These are phyloP conservation scores for Marasmius sp. DNA, from an alignment of 1,284 basidiomycete species.

Conservation along the genomic window DNA sequence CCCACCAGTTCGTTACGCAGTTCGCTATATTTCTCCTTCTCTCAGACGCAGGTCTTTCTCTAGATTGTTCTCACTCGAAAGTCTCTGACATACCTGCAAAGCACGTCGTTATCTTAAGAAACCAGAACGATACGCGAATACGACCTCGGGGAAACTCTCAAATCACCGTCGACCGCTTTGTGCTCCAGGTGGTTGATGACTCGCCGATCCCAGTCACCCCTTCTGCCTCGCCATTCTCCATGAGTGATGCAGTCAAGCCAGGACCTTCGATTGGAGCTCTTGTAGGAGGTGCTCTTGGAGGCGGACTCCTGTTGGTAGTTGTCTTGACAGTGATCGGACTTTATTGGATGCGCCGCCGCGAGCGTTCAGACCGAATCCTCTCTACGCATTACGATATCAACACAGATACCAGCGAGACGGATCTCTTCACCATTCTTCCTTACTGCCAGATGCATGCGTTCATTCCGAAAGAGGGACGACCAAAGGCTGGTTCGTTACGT, in stretches of 20 bases:
- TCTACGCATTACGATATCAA: not conserved
- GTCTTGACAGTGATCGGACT: not conserved
- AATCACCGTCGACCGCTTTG: conserved; percentile 27
- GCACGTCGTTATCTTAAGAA: not conserved
- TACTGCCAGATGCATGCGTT: too few species aligned
- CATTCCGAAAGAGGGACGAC: too few species aligned
- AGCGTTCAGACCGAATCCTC: not conserved
- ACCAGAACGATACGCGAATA: not conserved
- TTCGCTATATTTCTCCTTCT: not conserved
- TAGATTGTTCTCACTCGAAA: conserved; percentile 17
- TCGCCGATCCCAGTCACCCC: not conserved
- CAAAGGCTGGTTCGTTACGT: too few species aligned
- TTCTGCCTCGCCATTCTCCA: too few species aligned
- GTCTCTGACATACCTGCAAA: not conserved
- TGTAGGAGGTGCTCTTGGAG: conserved; percentile 5
- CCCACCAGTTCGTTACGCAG: conserved; percentile 22
- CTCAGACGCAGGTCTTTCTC: conserved; percentile 19
- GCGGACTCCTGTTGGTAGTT: not conserved
- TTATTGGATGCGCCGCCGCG: not conserved
- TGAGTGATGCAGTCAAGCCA: not conserved
- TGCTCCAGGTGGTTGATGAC: conserved; percentile 19
- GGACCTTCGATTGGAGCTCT: conserved; percentile 1
- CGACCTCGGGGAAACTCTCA: conserved; percentile 22
- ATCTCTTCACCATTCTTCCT: too few species aligned
- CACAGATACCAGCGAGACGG: too few species aligned